A percentile compares a stretch with the other conserved stretches of the same genome.
Conservation (phyloP, 305 asterid species). For the Andrographis paniculata region DNA sequence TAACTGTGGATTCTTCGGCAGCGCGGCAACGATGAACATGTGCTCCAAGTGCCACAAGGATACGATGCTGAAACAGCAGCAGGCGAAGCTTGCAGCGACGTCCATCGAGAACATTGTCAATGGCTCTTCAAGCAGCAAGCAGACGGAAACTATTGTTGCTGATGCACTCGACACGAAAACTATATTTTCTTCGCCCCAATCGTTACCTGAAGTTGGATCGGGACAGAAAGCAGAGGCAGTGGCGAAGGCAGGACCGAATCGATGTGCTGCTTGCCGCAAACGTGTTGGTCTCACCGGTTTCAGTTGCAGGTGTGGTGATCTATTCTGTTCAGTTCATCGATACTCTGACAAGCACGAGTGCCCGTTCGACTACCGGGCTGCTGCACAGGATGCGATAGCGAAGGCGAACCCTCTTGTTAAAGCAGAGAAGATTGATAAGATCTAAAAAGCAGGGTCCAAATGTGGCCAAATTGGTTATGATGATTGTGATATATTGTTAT, state of each 20-base stretch:
- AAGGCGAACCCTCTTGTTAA: constrained; percentile 33
- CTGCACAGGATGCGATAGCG: constrained; percentile 30
- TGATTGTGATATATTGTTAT: constrained; percentile 17
- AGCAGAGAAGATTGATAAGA: constrained; percentile 35
- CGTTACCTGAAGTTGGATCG: background rate
- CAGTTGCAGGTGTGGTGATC: constrained; percentile 38
- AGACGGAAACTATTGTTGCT: constrained; percentile 11
- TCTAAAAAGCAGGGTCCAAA: constrained; percentile 5
- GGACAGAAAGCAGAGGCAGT: constrained; percentile 23
- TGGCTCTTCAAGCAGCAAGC: constrained; percentile 27
- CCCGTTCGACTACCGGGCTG: constrained; percentile 12
- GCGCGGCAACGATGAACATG: constrained; percentile 65
- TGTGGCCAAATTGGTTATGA: constrained; percentile 9
- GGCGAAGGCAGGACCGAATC: constrained; percentile 26
- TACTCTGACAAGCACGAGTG: constrained; percentile 10
- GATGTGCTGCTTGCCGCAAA: constrained; percentile 38
- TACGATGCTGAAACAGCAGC: constrained; percentile 32
- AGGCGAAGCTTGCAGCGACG: constrained; percentile 36
- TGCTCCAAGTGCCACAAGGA: constrained; percentile 63
- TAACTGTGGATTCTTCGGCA: constrained; percentile 69
- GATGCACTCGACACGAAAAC: background rate
- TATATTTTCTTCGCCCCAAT: background rate
- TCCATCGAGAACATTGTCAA: constrained; percentile 48
- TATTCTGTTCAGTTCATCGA: constrained; percentile 37
- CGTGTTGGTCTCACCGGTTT: constrained; percentile 50